Conservation (phyloP, 2,329 filamentous ascomycete genomes). For the Phialophora verrucosa region DNA sequence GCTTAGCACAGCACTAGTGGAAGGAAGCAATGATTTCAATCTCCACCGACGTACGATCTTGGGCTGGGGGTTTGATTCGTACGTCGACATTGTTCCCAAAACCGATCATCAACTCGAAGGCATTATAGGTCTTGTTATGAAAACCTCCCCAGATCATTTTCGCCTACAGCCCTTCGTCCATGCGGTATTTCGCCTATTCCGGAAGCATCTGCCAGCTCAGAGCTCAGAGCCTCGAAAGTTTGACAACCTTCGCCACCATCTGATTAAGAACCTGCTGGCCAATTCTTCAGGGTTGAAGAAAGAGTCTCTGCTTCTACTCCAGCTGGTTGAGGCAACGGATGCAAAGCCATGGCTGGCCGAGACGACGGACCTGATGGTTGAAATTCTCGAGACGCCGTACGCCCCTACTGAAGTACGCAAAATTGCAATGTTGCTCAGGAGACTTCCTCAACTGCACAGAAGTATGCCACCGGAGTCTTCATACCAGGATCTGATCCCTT, state of each 20-base stretch:
- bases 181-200: conserved; percentile 47
- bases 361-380: conserved; percentile 69
- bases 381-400: conserved; percentile 80
- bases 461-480: conserved; percentile 65
- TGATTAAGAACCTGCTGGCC: conserved; percentile 75
- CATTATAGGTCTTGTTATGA: conserved; percentile 6
- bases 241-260: conserved; percentile 54
- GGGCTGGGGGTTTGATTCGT: conserved; percentile 33
- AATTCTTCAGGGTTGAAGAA: conserved; percentile 76
- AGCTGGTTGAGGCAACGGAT: conserved; percentile 61
- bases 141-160: conserved; percentile 21
- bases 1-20: conserved; percentile 13
- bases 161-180: conserved; percentile 70
- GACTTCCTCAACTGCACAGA: conserved; percentile 70
- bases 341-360: conserved; percentile 53
- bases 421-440: conserved; percentile 84
- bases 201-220: conserved; percentile 47
- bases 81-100: conserved; percentile 19
- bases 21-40: conserved; percentile 15
- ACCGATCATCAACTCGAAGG: conserved; percentile 7
- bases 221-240: conserved; percentile 66
- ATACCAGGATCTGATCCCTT: conserved; percentile 74
- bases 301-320: conserved; percentile 73
- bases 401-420: conserved; percentile 75
- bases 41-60: conserved; percentile 25